Conservation (phyloP, 495 filamentous ascomycete species). For the Halenospora varia region DNA sequence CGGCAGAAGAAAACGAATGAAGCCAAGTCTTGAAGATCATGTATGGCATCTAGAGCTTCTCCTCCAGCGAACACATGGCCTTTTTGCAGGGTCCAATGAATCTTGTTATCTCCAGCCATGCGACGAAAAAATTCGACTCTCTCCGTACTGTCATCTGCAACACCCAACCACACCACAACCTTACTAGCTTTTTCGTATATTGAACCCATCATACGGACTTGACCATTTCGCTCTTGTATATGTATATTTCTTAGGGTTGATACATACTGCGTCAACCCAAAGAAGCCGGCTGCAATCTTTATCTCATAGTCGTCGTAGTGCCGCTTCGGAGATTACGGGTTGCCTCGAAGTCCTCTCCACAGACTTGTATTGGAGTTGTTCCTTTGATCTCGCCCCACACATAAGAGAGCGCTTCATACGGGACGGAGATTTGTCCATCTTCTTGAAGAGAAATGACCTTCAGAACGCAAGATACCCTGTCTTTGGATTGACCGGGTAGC, state of each 20-base stretch:
- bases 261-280: slow-evolving; percentile 36
- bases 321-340: slow-evolving; percentile 26
- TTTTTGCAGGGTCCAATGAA: neutral
- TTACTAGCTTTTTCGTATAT: slow-evolving; percentile 29
- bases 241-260: slow-evolving; percentile 35
- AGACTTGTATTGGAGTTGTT: slow-evolving; percentile 15
- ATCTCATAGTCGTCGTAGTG: slow-evolving; percentile 25
- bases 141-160: neutral
- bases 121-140: neutral
- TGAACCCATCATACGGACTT: slow-evolving; percentile 30
- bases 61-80: neutral
- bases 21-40: neutral
- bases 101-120: neutral
- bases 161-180: slow-evolving; percentile 33
- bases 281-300: slow-evolving; percentile 18
- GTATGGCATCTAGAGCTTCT: neutral
- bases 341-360: slow-evolving; percentile 19
- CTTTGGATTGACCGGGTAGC: neutral
- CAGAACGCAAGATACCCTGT: neutral
- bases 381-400: slow-evolving; percentile 27
- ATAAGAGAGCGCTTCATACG: slow-evolving; percentile 35
- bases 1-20: neutral
- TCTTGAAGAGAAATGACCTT: neutral
- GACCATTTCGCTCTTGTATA: slow-evolving; percentile 24
- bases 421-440: neutral